Conservation (phyloP, 2,329 filamentous ascomycete species). For the Pseudocercospora cruenta region DNA sequence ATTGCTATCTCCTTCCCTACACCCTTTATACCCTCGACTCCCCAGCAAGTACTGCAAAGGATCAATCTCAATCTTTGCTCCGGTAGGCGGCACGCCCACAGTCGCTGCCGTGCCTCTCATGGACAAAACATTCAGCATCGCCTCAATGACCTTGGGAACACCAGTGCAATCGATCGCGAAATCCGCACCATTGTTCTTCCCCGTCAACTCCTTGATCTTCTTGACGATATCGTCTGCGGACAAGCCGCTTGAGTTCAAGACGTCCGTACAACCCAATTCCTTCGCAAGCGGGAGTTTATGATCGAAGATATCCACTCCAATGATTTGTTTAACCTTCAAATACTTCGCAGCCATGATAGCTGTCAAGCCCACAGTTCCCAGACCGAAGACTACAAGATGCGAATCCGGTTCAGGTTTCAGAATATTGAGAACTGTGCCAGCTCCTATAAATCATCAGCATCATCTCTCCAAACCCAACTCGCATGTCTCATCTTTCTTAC, state of each 20-base stretch:
- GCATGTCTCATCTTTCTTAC: slow-evolving; percentile 7
- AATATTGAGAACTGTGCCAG: slow-evolving; percentile 26
- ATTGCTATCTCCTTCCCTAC: slow-evolving; percentile 23
- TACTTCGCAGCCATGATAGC: slow-evolving; percentile 29
- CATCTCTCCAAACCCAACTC: not conserved
- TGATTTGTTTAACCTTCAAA: slow-evolving; percentile 25
- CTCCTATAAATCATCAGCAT: slow-evolving; percentile 11
- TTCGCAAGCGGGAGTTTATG: slow-evolving; percentile 24
- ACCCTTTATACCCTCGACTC: slow-evolving; percentile 22
- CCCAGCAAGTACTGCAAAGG: slow-evolving; percentile 21
- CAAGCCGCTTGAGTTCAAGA: slow-evolving; percentile 21
- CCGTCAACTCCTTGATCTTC: slow-evolving; percentile 23
- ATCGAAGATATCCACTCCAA: slow-evolving; percentile 29
- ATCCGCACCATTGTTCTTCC: slow-evolving; percentile 18
- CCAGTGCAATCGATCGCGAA: slow-evolving; percentile 27
- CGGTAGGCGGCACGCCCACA: slow-evolving; percentile 25
- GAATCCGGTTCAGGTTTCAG: slow-evolving; percentile 21
- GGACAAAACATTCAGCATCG: slow-evolving; percentile 21
- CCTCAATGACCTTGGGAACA: slow-evolving; percentile 24
- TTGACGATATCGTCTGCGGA: slow-evolving; percentile 12
- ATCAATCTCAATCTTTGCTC: slow-evolving; percentile 25
- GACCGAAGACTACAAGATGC: slow-evolving; percentile 26
- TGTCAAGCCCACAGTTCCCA: slow-evolving; percentile 27
- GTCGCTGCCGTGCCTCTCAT: slow-evolving; percentile 29
- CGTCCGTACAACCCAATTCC: slow-evolving; percentile 25